Evolutionary conservation across 352 stramenopile genomes (phyloP).

Genomic region (Phytophthora crassamura): DNA sequence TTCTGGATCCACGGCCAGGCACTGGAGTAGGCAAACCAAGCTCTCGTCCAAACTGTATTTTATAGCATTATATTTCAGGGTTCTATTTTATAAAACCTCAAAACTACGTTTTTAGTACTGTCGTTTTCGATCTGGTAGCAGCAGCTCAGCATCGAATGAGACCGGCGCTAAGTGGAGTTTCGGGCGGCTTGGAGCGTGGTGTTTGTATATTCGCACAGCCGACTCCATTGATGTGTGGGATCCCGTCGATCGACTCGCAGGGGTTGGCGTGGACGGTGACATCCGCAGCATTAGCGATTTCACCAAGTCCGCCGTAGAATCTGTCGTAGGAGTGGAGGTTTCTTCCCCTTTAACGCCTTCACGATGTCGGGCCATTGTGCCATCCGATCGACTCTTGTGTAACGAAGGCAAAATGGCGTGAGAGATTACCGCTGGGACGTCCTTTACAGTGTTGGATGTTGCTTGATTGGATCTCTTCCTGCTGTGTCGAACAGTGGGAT

Average conservation of each 20-base stretch:
- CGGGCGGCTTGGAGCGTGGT: background rate
- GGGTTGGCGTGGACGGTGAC: conserved; percentile 5
- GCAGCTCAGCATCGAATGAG: conserved; percentile 19
- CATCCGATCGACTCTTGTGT: conserved; percentile 20
- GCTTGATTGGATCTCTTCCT: conserved; percentile 20
- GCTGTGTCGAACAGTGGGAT: conserved; percentile 12
- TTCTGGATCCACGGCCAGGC: conserved; percentile 87
- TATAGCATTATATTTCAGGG: no score
- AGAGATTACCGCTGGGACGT: conserved; percentile 7
- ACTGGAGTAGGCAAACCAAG: conserved; percentile 46
- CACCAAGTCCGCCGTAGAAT: conserved; percentile 18
- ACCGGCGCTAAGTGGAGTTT: conserved; percentile 26
- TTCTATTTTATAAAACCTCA: no score
- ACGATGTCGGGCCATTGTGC: background rate
- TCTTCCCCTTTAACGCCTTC: conserved; percentile 8
- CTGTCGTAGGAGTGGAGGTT: background rate
- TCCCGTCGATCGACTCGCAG: conserved; percentile 2
- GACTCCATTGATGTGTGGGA: conserved; percentile 12
- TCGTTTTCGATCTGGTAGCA: conserved; percentile 9
- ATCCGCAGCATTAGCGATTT: conserved; percentile 22
- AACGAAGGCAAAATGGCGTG: conserved; percentile 31
- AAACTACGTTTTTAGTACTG: no score
- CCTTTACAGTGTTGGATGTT: background rate
- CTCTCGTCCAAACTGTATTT: conserved; percentile 21
- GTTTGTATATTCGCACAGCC: conserved; percentile 3